Percentiles rank a stretch among this genome's conserved stretches.
Evolutionary conservation across 768 basidiomycete species (phyloP).

Genomic region (Pluteus cervinus): DNA sequence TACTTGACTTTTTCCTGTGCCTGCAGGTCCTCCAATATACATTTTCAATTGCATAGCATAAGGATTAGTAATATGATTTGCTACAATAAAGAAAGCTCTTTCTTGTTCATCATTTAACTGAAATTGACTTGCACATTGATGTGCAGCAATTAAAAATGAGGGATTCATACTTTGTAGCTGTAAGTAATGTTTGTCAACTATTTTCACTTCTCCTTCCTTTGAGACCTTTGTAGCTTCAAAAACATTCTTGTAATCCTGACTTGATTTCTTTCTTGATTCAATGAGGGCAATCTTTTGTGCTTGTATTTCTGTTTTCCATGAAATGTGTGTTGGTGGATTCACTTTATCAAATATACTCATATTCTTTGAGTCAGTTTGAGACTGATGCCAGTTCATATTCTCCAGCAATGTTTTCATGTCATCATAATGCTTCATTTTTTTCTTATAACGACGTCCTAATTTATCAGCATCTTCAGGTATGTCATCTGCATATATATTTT

Average conservation of each 20-base stretch:
- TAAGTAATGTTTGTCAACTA: slow-evolving; percentile 19
- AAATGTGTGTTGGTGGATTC: no score
- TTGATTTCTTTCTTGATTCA: slow-evolving; percentile 3
- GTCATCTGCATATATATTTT: not conserved
- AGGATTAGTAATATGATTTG: slow-evolving; percentile 14
- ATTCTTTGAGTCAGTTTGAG: no score
- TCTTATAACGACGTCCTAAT: slow-evolving; percentile 1
- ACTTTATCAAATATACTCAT: no score
- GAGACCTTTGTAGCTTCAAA: not conserved
- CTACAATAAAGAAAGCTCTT: slow-evolving; percentile 22
- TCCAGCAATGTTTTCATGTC: no score
- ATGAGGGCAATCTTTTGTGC: not conserved
- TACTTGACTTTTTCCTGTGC: slow-evolving; percentile 27
- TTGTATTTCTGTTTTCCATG: no score
- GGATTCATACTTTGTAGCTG: slow-evolving; percentile 3
- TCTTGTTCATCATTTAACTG: slow-evolving; percentile 23
- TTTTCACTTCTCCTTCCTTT: slow-evolving; percentile 10
- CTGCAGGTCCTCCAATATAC: slow-evolving; percentile 27
- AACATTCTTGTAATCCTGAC: no score
- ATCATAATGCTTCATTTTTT: not conserved
- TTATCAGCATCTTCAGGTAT: slow-evolving; percentile 4
- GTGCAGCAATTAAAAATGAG: slow-evolving; percentile 4
- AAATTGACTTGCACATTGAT: slow-evolving; percentile 10
- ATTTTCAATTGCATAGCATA: slow-evolving; percentile 18
- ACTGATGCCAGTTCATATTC: no score